Percentiles rank a stretch among this genome's conserved stretches.
Evolutionary conservation across 306 rosid species (phyloP).

Genomic region (Luffa acutangula): DNA sequence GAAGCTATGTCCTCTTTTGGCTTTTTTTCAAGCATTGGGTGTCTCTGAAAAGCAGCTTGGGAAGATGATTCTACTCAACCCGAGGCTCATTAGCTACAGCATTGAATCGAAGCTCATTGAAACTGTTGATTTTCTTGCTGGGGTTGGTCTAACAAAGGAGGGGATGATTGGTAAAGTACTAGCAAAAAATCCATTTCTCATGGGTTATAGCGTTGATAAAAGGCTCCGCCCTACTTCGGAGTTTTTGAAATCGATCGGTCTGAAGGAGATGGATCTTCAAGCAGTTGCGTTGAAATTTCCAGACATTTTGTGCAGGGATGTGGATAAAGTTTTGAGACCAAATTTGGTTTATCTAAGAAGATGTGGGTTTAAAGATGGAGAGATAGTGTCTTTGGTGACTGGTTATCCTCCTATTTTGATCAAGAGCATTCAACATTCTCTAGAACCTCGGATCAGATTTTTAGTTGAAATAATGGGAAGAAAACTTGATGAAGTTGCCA

Average conservation of each 20-base stretch:
- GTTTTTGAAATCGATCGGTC: constrained; percentile 57
- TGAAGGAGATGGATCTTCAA: constrained; percentile 53
- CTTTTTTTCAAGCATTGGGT: constrained; percentile 72
- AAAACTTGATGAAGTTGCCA: constrained; percentile 50
- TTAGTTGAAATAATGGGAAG: constrained; percentile 76
- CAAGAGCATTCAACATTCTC: constrained; percentile 68
- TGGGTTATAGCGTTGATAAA: constrained; percentile 81
- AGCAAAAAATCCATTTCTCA: constrained; percentile 60
- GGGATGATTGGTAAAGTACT: constrained; percentile 72
- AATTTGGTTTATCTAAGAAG: constrained; percentile 46
- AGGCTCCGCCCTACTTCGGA: constrained; percentile 59
- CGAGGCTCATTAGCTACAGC: constrained; percentile 89
- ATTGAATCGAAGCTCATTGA: constrained; percentile 62
- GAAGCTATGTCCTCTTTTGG: constrained; percentile 92
- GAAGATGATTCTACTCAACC: constrained; percentile 62
- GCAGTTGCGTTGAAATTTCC: constrained; percentile 54
- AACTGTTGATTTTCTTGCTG: constrained; percentile 56
- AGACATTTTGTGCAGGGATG: constrained; percentile 72
- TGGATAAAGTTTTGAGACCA: constrained; percentile 51
- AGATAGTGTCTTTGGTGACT: constrained; percentile 57
- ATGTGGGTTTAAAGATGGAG: constrained; percentile 54
- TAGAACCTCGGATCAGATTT: constrained; percentile 67
- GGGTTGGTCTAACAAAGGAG: constrained; percentile 62
- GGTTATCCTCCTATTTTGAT: constrained; percentile 80
- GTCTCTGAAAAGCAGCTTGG: constrained; percentile 76